Base-by-base conservation (phyloP, 208 protist species). In the Novymonas esmeraldas region DNA sequence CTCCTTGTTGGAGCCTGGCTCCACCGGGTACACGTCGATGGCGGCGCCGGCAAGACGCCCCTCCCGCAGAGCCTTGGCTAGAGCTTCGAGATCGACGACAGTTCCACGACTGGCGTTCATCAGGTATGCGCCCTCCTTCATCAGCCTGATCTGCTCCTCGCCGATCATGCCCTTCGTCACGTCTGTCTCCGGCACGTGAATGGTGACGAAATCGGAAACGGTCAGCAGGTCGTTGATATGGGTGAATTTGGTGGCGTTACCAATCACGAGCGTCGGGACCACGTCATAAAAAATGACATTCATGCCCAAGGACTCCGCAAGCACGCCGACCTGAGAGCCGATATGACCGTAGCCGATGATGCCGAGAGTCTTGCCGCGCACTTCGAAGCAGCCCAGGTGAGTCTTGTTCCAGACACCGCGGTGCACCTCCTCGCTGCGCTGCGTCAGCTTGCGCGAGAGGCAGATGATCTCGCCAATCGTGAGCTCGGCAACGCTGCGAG, bases 311-410 rank as follows among this genome's bases (percentile, higher is more conserved):
- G 89, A 52, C 52, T 98, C 94, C 0, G 96, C 96, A 48, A 98
- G 82, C 2, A 98, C 89, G 11, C 92, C 95, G 7, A 98, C 73
- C 67, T 98, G 93, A 2, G 84, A 92, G 36, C 96, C 96, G 28
- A 99, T 97, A 68, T 98, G 92, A 18, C 96, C 96, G 60, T 98
- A 98, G 5, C 95, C 96, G 52, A 99, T 73, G 60, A 98, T 97
- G 39, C 92, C 93, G 2, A 97, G 36, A 14, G 82, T 95, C 71
- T 96, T 97, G 2, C 90, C 93, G 52, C 92, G 82, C 13, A 97
- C 77, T 42, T 97, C 93, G 54, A 83, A 92, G 80, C 84, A 97
- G 14, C 76, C 78, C 3, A 78, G 28, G 44, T 86, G 75, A 11
- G 89, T 84, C 64, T 98, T 98, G 57, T 94, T 86, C 95, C 95